Evolutionary conservation across 352 stramenopile genomes (phyloP), one percentile per base, ranked within the genome.

Genomic region (Phytophthora pistaciae): DNA sequence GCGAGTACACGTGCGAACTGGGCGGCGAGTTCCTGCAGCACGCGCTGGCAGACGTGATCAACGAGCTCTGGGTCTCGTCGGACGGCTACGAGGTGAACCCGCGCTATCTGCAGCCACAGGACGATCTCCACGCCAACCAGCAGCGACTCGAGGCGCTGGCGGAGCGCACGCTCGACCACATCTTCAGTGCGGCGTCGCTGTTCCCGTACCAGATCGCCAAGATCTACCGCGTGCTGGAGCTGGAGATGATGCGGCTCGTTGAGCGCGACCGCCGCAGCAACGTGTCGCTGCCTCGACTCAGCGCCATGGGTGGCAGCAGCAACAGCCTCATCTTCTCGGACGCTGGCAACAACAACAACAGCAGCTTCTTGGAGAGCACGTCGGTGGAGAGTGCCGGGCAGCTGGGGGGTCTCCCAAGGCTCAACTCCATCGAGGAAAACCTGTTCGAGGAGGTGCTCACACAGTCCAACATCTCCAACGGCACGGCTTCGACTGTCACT

Each of bases 181-280:
- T 94, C 23, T 89, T 88, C 46, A 72, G 64, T 44, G 70, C 85
- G 13, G 73, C 77, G 27, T 57, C 74, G 25, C 70, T 91, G 1
- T 94, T 93, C 60, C 87, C 87, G 18, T 92, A 92, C 59, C 85
- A 92, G 59, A 76, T 94, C 40, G 87, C 87, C 65, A 91, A 91
- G 71, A 84, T 94, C 70, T 94, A 94, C 52, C 79, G 82, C 36
- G 78, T 92, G 4, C 57, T 94, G 52, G 85, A 94, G 58, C 42
- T 79, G 10, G 83, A 94, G 66, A 94, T 94, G 87, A 61, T 86
- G 55, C 76, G 85, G n/a, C 67, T 94, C 23, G 75, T 94, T 31
- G 83, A 93, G 58, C 74, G 81, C 5, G 86, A 92, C 56, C 71
- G 79, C 44, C 75, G 77, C 40, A 91, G 74, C 56, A 87, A 83